Percentiles rank a stretch among this genome's conserved stretches.
These are phyloP conservation scores for Leishmania braziliensis DNA, from an alignment of 208 protist genomes.

Conservation along the genomic window DNA sequence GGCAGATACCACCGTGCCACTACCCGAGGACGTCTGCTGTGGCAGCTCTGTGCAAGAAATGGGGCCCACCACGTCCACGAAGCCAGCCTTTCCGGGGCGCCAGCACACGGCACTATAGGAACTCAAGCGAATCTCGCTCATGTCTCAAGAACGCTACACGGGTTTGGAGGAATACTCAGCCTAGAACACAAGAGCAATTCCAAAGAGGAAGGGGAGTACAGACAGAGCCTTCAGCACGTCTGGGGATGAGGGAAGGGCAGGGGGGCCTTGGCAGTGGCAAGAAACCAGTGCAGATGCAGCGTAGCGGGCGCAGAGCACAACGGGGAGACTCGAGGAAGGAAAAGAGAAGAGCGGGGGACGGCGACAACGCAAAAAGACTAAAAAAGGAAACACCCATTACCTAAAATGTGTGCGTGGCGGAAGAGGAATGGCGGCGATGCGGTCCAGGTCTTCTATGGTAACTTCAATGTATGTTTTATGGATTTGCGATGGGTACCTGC, in stretches of 20 bases:
- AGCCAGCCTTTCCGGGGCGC: conserved; percentile 14
- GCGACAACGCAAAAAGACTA: neutral
- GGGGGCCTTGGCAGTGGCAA: neutral
- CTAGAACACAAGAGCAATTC: neutral
- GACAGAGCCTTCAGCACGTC: neutral
- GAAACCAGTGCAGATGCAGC: neutral
- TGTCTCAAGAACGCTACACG: neutral
- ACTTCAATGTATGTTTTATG: neutral
- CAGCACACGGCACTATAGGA: conserved; percentile 30
- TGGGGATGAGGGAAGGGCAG: no score
- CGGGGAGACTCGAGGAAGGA: no score
- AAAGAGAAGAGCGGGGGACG: neutral
- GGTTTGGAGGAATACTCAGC: neutral
- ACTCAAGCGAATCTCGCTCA: conserved; percentile 16
- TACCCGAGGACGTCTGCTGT: neutral
- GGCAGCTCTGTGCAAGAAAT: neutral
- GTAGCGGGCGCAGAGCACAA: neutral
- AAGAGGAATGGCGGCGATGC: neutral
- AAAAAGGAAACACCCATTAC: no score
- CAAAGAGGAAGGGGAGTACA: neutral
- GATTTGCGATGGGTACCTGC: neutral
- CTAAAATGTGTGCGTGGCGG: neutral
- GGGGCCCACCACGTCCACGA: conserved; percentile 13
- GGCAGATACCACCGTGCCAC: neutral
- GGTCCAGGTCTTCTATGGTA: neutral